These are phyloP conservation scores for Sideroxylon spinosum DNA, from an alignment of 179 eudicot genomes.

Conservation along the genomic window DNA sequence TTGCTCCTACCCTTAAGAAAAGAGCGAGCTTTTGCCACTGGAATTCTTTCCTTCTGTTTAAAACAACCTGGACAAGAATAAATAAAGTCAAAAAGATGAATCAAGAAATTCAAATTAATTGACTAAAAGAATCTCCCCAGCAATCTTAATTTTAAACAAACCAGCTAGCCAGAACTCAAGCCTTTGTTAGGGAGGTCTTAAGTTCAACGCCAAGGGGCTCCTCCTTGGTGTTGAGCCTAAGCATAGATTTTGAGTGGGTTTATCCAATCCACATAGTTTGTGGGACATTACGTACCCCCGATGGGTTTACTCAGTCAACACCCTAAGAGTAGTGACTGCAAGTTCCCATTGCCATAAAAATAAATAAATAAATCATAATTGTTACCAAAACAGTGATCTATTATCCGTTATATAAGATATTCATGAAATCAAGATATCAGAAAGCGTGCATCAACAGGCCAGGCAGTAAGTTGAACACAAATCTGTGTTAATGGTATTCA, in stretches of 20 bases:
- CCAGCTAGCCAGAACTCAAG: too few relatives aligned
- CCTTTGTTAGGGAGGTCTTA: too few relatives aligned
- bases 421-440: not conserved
- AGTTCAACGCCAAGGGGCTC: too few relatives aligned
- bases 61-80: conserved; percentile 52
- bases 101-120: not conserved
- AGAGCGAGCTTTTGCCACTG: conserved; percentile 79
- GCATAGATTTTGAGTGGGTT: too few relatives aligned
- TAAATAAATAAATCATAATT: too few relatives aligned
- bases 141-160: not conserved
- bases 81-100: not conserved
- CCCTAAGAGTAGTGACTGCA: too few relatives aligned
- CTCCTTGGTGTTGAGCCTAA: too few relatives aligned
- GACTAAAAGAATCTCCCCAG: not conserved
- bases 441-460: not conserved
- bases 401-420: not conserved
- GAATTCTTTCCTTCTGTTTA: conserved; percentile 70
- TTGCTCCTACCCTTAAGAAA: conserved; percentile 78
- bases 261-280: too few relatives aligned
- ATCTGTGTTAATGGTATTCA: not conserved
- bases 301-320: too few relatives aligned
- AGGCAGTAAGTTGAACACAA: not conserved
- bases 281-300: too few relatives aligned
- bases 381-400: not conserved
- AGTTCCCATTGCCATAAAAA: too few relatives aligned